phyloP scores from a whole-genome alignment of 768 basidiomycete species.

The Suillus subluteus region DNA sequence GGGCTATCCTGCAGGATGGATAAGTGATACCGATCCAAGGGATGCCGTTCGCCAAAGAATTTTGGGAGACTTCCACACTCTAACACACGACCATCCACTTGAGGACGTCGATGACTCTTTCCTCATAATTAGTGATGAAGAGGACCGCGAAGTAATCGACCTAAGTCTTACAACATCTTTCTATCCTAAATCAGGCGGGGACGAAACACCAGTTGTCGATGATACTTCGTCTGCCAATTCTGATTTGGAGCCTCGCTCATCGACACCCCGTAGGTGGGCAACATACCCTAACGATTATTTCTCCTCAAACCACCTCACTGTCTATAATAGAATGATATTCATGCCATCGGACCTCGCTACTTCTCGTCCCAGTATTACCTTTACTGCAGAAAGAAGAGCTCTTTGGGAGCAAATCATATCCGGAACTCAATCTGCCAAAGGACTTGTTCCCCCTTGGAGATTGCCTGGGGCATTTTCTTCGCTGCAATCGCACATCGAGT shows the following conservation, averaged over 20 bases:
- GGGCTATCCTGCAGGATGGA: conserved; percentile 84
- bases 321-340: conserved; percentile 48
- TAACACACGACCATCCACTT: conserved; percentile 16
- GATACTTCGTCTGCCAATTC: conserved; percentile 9
- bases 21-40: conserved; percentile 53
- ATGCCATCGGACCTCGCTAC: conserved; percentile 33
- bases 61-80: conserved; percentile 38
- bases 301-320: conserved; percentile 54
- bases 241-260: neutral
- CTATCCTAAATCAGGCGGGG: neutral
- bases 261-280: conserved; percentile 55
- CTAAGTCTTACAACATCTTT: conserved; percentile 13
- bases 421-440: conserved; percentile 12
- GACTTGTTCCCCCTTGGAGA: conserved; percentile 27
- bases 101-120: conserved; percentile 31
- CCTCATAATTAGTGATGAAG: conserved; percentile 42
- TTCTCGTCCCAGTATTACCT: conserved; percentile 35
- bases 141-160: conserved; percentile 41
- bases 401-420: conserved; percentile 46
- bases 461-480: conserved; percentile 24
- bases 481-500: conserved; percentile 15
- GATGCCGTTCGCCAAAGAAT: conserved; percentile 53
- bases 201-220: neutral
- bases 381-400: conserved; percentile 38
- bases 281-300: conserved; percentile 63